Base-by-base conservation (phyloP, 1,284 basidiomycete species). In the Apiotrichum gamsii region DNA sequence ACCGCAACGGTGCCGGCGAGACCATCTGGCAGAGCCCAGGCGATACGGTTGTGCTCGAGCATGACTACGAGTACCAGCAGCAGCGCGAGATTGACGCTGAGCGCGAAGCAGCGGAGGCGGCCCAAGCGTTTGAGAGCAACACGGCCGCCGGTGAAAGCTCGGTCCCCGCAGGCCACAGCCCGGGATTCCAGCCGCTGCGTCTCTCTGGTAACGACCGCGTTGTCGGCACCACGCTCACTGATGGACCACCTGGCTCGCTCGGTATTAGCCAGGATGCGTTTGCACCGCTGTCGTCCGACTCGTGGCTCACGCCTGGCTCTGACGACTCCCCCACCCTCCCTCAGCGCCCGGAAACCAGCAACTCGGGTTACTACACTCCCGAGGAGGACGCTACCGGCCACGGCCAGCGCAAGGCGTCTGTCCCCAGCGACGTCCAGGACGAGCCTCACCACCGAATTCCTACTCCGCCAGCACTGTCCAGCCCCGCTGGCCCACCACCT, bases 61-160 rank as follows among this genome's bases (percentile, higher is more conserved):
- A 45, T 16, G 60, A 56, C 18, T 71, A 72, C 56, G 69, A 72
- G 53, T 70, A 60, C 35, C 62, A 67, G 52, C 69, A 69, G 55
- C 69, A 62, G 53, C 54, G 48, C 33, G 54, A 56, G 46, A 53
- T 63, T 44, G 64, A 68, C 29, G 60, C 52, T 10, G 38, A 43
- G 57, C 20, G 40, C 28, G 43, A 37, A 16, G 30, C n/a, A 5
- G 25, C 23, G 14, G 34, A 20, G 16, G 30, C 31, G n/a, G n/a
- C n/a, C n/a, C n/a, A n/a, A n/a, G n/a, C n/a, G n/a, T n/a, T n/a
- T n/a, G n/a, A n/a, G n/a, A n/a, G n/a, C n/a, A n/a, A n/a, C 4
- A 20, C 36, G 14, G 36, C 36, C 24, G 36, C 36, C n/a, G 36
- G 15, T 1, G 10, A n/a, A 3, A 21, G 13, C 15, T 15, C 36